Base-by-base conservation (phyloP, 169 alveolate species). In the Plasmodium berghei region DNA sequence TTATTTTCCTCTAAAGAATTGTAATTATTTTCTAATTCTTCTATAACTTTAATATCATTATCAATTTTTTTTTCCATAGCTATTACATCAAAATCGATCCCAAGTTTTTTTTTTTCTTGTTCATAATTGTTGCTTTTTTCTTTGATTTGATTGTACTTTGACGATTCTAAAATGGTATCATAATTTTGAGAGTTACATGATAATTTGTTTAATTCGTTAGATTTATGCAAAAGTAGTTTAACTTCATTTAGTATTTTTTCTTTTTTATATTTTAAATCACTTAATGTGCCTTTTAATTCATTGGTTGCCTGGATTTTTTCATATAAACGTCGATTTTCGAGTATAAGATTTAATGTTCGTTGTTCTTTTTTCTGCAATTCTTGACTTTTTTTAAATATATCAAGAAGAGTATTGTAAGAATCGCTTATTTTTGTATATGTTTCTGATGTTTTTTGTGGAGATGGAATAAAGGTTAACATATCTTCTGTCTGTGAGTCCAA, bases 241-340 rank as follows among this genome's bases (percentile, higher is more conserved):
- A 72, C 26, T 49, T 54, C 42, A 14, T 5, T 20, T 20, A 61
- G 16, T 9, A 72, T n/a, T 6, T 9, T 12, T 5, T 18, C 28
- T 72, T 72, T 59, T 1, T 40, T 72, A 72, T n/a, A 16, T 16
- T 54, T 18, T 16, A 12, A 3, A 42, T 12, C 28, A 14, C 26
- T 18, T 26, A 72, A 6, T 14, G n/a, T 49, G 20, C 24, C 46
- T 52, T 72, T 72, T 52, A 54, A 72, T 72, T 54, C 70, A 9
- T 54, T n/a, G 24, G 55, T 49, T 9, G 24, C 6, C 0, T 54
- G n/a, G 3, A 54, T 14, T 8, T 72, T 72, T 49, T 14, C 18
- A 54, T 54, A 9, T 72, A 40, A 1, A 14, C 14, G 56, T 16
- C 14, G 18, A 22, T 5, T 16, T 9, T 12, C 18, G 6, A 0